Percentiles rank a stretch among this genome's conserved stretches.
These are phyloP conservation scores for Barnettozyma pratensis DNA, from an alignment of 805 yeast genomes.

Conservation along the genomic window DNA sequence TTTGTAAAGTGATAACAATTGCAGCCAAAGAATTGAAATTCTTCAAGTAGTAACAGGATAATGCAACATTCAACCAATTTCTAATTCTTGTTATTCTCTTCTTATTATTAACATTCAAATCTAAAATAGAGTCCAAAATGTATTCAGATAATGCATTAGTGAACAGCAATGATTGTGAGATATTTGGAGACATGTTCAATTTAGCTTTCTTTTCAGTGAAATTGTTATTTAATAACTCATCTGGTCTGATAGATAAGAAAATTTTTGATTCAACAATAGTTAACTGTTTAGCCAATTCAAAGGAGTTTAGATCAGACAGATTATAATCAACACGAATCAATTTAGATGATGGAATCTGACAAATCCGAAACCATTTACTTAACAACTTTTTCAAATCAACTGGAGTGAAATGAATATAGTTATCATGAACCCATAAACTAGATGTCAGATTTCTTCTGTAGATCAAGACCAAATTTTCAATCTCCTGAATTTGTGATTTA, in stretches of 20 bases:
- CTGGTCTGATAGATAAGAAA: constrained; percentile 57
- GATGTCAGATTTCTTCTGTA: constrained; percentile 45
- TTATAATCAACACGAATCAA: constrained; percentile 11
- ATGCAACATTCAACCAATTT: constrained; percentile 69
- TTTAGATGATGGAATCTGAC: constrained; percentile 33
- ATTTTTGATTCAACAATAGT: constrained; percentile 67
- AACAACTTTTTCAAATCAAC: constrained; percentile 19
- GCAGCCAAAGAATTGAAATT: constrained; percentile 79
- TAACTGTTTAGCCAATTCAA: constrained; percentile 73
- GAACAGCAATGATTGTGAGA: constrained; percentile 55
- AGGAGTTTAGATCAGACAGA: constrained; percentile 48
- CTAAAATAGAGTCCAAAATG: constrained; percentile 63
- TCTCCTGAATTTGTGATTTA: constrained; percentile 26
- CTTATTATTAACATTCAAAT: constrained; percentile 41
- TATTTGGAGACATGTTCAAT: constrained; percentile 56
- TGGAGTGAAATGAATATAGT: constrained; percentile 17
- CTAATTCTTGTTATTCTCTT: constrained; percentile 51
- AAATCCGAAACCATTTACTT: constrained; percentile 53
- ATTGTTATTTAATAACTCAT: constrained; percentile 62
- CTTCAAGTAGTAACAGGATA: constrained; percentile 66
- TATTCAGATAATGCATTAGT: constrained; percentile 70
- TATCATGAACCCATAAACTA: constrained; percentile 20
- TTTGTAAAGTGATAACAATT: constrained; percentile 70
- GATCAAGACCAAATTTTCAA: constrained; percentile 44
- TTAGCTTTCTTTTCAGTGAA: constrained; percentile 56